phyloP scores from a whole-genome alignment of 179 eudicot genomes.

The Beta lomatogona region DNA sequence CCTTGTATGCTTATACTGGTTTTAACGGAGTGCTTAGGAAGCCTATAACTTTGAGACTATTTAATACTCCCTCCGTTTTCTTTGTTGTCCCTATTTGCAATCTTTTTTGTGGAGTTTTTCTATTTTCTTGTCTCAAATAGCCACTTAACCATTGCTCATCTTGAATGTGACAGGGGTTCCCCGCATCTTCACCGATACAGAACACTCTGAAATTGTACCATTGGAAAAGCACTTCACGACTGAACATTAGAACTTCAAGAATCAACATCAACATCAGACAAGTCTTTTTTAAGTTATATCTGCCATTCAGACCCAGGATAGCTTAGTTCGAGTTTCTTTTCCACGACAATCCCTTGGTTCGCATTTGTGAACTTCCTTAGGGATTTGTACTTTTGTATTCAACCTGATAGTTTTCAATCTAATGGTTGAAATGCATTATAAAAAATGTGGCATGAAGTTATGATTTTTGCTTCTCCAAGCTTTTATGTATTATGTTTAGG shows the following conservation, averaged over 20 bases:
- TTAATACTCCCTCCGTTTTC: no score
- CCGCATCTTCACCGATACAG: constrained; percentile 75
- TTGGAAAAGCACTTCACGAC: constrained; percentile 54
- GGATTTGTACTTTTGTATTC: background rate
- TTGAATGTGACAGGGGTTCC: constrained; percentile 70
- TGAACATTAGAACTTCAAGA: constrained; percentile 68
- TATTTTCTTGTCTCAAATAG: background rate
- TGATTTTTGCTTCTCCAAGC: background rate
- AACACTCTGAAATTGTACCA: constrained; percentile 59
- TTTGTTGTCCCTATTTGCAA: no score
- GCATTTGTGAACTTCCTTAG: background rate
- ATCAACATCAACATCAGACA: constrained; percentile 94
- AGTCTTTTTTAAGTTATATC: constrained; percentile 61
- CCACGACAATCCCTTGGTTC: background rate
- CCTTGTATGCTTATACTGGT: no score
- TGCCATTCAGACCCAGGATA: background rate
- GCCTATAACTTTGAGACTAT: no score
- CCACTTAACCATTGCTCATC: background rate
- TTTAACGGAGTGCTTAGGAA: no score
- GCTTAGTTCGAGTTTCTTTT: background rate
- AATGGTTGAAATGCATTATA: background rate
- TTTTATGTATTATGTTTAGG: constrained; percentile 1
- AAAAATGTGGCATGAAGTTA: background rate
- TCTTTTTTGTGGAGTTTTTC: no score
- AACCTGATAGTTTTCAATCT: no score